phyloP scores from a whole-genome alignment of 2,329 filamentous ascomycete genomes.

The Arthrobotrys pseudoclavata region DNA sequence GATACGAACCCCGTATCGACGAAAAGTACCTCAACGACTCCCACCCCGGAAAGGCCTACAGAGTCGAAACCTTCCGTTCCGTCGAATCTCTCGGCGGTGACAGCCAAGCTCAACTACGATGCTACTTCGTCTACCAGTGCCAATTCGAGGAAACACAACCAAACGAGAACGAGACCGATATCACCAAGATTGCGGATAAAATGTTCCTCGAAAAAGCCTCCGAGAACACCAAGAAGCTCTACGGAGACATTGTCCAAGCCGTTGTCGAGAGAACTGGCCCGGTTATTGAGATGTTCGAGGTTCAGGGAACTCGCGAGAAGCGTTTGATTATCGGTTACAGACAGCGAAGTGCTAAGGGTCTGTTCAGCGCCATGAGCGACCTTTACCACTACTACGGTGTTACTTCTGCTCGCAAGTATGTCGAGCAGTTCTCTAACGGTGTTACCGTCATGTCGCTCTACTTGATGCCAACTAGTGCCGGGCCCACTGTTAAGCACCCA shows the following conservation, averaged over 20 bases:
- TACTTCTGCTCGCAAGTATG: slow-evolving; percentile 95
- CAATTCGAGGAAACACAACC: slow-evolving; percentile 85
- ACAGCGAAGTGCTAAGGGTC: slow-evolving; percentile 87
- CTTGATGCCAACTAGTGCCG: slow-evolving; percentile 77
- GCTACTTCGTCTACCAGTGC: slow-evolving; percentile 99
- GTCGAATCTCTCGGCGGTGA: slow-evolving; percentile 81
- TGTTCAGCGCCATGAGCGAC: slow-evolving; percentile 95
- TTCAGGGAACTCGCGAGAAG: slow-evolving; percentile 91
- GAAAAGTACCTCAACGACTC: slow-evolving; percentile 92
- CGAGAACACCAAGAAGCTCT: slow-evolving; percentile 93
- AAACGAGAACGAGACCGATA: slow-evolving; percentile 81
- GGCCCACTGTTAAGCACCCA: slow-evolving; percentile 73
- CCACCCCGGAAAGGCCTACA: slow-evolving; percentile 79
- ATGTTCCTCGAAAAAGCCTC: slow-evolving; percentile 97
- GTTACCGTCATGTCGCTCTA: slow-evolving; percentile 98
- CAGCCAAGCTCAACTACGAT: slow-evolving; percentile 86
- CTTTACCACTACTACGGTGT: slow-evolving; percentile 99
- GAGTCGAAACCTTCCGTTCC: slow-evolving; percentile 97
- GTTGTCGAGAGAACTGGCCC: slow-evolving; percentile 88
- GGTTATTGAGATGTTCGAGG: slow-evolving; percentile 97
- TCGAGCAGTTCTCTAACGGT: slow-evolving; percentile 98
- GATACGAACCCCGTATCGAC: slow-evolving; percentile 93
- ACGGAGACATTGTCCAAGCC: slow-evolving; percentile 90
- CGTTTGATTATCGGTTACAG: slow-evolving; percentile 94
- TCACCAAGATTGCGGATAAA: slow-evolving; percentile 92